These are phyloP conservation scores for Bromus sterilis DNA, from an alignment of 176 grass and related monocot species.

Conservation along the genomic window DNA sequence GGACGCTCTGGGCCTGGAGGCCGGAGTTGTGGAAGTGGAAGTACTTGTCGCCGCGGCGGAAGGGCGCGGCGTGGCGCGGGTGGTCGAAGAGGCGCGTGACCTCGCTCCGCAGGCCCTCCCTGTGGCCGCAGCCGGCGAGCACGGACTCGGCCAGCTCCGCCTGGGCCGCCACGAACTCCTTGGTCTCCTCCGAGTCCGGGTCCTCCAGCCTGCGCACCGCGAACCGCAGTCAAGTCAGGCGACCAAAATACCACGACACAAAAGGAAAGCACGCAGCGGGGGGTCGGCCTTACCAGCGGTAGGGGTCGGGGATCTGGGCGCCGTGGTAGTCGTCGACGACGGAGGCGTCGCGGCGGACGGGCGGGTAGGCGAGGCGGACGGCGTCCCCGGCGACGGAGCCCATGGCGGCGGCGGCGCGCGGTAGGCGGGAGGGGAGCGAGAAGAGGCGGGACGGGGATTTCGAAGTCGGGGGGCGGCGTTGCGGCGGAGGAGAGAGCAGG, in stretches of 20 bases:
- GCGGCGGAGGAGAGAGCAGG: not conserved
- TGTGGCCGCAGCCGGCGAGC: conserved; percentile 43
- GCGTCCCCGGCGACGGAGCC: conserved; percentile 33
- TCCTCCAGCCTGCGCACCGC: conserved; percentile 68
- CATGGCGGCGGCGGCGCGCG: conserved; percentile 35
- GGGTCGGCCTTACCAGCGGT: conserved; percentile 43
- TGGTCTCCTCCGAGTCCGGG: conserved; percentile 77
- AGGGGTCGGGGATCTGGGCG: conserved; percentile 59
- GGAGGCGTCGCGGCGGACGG: conserved; percentile 53
- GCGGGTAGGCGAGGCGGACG: conserved; percentile 44
- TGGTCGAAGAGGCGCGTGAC: conserved; percentile 69
- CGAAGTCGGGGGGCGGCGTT: not conserved
- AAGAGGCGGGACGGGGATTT: not conserved
- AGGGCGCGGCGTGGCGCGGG: conserved; percentile 67
- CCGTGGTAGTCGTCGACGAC: conserved; percentile 64
- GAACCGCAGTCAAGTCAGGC: not conserved
- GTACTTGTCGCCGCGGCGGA: conserved; percentile 74
- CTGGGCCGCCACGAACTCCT: conserved; percentile 79
- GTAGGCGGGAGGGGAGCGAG: not conserved
- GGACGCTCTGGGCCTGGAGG: conserved; percentile 89
- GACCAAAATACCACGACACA: not conserved
- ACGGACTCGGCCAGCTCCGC: conserved; percentile 59
- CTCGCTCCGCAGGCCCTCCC: conserved; percentile 52
- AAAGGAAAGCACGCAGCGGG: too few species aligned
- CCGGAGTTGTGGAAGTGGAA: conserved; percentile 90